These are phyloP conservation scores for Noccaea caerulescens DNA, from an alignment of 345 rosid species.

Conservation along the genomic window DNA sequence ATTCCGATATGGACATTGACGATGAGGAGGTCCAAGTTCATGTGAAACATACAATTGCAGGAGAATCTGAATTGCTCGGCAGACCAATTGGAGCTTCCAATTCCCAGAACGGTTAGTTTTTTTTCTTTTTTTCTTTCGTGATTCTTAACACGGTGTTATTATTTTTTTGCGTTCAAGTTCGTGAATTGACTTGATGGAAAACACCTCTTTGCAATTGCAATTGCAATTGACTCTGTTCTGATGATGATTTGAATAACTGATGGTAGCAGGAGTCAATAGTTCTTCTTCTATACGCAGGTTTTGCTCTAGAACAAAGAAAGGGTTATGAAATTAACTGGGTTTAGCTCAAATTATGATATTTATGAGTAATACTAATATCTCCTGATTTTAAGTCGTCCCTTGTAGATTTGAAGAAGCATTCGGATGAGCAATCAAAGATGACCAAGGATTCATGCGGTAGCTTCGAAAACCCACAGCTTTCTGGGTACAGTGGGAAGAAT, in stretches of 20 bases:
- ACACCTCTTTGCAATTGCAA: constrained; percentile 1
- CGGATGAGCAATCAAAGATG: constrained; percentile 36
- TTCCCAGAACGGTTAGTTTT: constrained; percentile 43
- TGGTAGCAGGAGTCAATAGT: background rate
- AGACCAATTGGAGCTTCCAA: constrained; percentile 33
- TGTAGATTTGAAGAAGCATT: constrained; percentile 56
- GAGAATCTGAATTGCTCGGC: constrained; percentile 22
- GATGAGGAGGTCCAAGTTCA: constrained; percentile 37
- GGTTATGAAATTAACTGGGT: constrained; percentile 2
- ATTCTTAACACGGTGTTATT: background rate
- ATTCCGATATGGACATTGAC: constrained; percentile 39
- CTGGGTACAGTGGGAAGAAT: constrained; percentile 26
- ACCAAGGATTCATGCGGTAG: constrained; percentile 24
- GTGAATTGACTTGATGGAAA: constrained; percentile 18
- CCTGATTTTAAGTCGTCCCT: constrained; percentile 1
- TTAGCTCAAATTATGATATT: constrained; percentile 10
- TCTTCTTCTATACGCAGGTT: background rate
- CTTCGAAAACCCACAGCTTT: constrained; percentile 30
- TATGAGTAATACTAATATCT: background rate
- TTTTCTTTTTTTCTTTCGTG: background rate
- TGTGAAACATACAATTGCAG: background rate
- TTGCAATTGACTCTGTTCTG: background rate
- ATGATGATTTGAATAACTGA: background rate
- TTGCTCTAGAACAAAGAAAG: too few relatives aligned
- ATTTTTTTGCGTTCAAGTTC: background rate